Evolutionary conservation across 495 filamentous ascomycete species (phyloP), one percentile per base, ranked within the genome.

Genomic region (Hypoxylon lienhwacheense): DNA sequence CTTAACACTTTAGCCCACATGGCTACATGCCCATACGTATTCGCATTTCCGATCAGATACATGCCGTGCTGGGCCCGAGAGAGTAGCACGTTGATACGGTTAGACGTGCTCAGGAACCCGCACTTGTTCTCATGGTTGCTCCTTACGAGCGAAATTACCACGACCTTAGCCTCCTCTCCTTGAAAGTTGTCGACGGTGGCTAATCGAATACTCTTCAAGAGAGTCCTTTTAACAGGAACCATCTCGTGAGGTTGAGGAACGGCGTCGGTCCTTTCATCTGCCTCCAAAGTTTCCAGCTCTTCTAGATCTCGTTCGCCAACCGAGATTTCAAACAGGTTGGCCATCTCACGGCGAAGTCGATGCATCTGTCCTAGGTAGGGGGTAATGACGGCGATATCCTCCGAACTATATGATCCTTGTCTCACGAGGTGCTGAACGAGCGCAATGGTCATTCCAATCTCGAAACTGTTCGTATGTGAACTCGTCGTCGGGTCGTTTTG

Each of bases 131-230:
- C 61, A 2, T 65, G 47, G 56, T 92, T 93, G 67, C 85, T 87
- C 36, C 89, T 77, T 8, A 93, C 90, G 0, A 93, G 69, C 0
- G 88, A 91, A n/a, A 95, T 76, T n/a, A 93, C 73, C 7, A 93
- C 77, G 2, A 92, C 76, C 43, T 89, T 87, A 10, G 87, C 87
- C 60, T 93, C 87, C 64, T 93, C 88, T 5, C 87, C 87, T 59
- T 91, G 88, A 48, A 91, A 91, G 61, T 90, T 91, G 65, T 93
- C 89, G n/a, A 95, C 82, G 0, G 86, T 93, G n/a, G 90, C 86
- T 4, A 90, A 65, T 19, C 85, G 74, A 2, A 95, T 68, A 8
- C 74, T 72, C n/a, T 85, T 73, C 0, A 84, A 55, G 1, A 91
- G 70, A 0, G 71, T 80, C 15, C 71, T 77, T 57, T 82, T 83